Evolutionary conservation across 192 early-diverging fungal species (phyloP).

Genomic region (Rhizophagus sp.): DNA sequence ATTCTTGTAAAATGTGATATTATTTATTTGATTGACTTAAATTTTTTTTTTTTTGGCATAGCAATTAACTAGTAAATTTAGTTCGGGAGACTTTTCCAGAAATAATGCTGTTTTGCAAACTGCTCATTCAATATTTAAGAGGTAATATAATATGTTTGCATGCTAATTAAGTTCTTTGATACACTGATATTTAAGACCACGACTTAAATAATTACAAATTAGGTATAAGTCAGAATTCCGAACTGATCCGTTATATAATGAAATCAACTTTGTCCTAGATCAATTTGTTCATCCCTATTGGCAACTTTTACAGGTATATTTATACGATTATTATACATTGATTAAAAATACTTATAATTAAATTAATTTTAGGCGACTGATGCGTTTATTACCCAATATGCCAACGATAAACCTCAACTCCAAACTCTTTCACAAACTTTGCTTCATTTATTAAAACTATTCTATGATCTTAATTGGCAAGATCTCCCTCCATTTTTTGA

Average conservation of each 20-base stretch:
- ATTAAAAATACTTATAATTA: background rate
- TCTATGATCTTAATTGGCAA: constrained; percentile 93
- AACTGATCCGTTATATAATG: constrained; percentile 76
- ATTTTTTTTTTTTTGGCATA: constrained; percentile 31
- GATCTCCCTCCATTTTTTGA: constrained; percentile 98
- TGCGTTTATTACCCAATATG: constrained; percentile 68
- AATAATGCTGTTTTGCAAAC: constrained; percentile 95
- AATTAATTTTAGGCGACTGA: constrained; percentile 65
- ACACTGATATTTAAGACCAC: background rate
- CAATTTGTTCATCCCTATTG: constrained; percentile 83
- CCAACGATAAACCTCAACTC: constrained; percentile 62
- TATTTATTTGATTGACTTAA: constrained; percentile 3
- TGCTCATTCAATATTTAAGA: constrained; percentile 93
- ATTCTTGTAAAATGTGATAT: background rate
- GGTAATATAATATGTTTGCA: constrained; percentile 40
- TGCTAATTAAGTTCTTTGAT: background rate
- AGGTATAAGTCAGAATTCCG: constrained; percentile 87
- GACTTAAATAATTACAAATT: background rate
- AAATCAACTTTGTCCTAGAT: constrained; percentile 91
- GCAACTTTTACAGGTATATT: constrained; percentile 74
- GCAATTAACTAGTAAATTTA: constrained; percentile 77
- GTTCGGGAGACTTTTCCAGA: constrained; percentile 70
- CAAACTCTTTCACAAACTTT: constrained; percentile 74
- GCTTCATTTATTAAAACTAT: constrained; percentile 83
- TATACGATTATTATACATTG: background rate